Evolutionary conservation across 805 yeast species (phyloP).

Genomic region (Ogataea trehalophila): DNA sequence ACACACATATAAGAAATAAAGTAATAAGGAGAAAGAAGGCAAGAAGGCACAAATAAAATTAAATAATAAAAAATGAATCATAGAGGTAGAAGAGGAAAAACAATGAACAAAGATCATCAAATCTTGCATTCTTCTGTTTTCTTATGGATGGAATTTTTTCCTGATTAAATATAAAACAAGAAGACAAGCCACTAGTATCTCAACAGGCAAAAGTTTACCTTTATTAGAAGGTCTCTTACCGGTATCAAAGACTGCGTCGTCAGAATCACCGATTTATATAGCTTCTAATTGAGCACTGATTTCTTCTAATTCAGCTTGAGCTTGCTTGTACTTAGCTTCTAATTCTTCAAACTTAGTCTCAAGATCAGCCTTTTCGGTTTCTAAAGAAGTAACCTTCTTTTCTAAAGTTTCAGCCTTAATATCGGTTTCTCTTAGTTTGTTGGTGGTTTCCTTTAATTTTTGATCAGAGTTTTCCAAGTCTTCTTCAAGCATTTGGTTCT

Average conservation of each 20-base stretch:
- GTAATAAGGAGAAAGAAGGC: too few relatives aligned
- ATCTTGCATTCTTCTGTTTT: too few relatives aligned
- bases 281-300: constrained; percentile 93
- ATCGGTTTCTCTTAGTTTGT: constrained; percentile 91
- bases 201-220: constrained; percentile 2
- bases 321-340: constrained; percentile 71
- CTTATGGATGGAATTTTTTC: constrained; percentile 5
- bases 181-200: constrained; percentile 12
- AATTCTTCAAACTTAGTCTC: constrained; percentile 90
- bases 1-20: too few relatives aligned
- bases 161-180: constrained; percentile 16
- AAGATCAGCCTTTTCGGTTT: constrained; percentile 85
- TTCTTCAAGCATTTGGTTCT: constrained; percentile 82
- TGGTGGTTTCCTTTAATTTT: constrained; percentile 88
- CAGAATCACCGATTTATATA: constrained; percentile 30
- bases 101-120: background rate
- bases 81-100: background rate
- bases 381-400: constrained; percentile 88
- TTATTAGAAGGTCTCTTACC: background rate
- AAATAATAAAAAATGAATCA: background rate
- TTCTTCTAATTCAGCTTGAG: constrained; percentile 93
- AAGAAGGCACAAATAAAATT: too few relatives aligned
- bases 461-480: constrained; percentile 88
- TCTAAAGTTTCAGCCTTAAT: constrained; percentile 94
- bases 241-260: background rate